phyloP scores from a whole-genome alignment of 2,329 filamentous ascomycete genomes.

The Rhynchosporium graminicola region DNA sequence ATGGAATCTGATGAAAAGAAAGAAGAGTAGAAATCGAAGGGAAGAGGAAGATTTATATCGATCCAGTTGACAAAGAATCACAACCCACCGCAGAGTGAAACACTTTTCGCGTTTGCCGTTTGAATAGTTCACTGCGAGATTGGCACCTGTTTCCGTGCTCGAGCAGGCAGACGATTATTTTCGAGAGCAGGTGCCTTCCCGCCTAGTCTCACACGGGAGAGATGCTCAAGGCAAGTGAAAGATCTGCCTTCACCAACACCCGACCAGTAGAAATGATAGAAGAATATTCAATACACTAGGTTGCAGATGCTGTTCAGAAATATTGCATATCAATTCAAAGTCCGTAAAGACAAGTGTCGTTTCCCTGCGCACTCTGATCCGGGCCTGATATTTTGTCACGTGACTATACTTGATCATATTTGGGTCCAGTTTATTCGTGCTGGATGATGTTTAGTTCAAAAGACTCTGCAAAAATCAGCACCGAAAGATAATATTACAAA shows the following conservation, averaged over 20 bases:
- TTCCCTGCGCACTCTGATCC: too few species aligned
- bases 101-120: not conserved
- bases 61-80: slow-evolving; percentile 7
- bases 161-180: slow-evolving; percentile 19
- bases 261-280: too few species aligned
- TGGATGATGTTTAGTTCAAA: too few species aligned
- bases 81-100: slow-evolving; percentile 1
- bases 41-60: slow-evolving; percentile 19
- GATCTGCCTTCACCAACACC: not conserved
- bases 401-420: too few species aligned
- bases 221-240: not conserved
- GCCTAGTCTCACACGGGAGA: not conserved
- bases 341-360: too few species aligned
- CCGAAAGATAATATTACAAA: too few species aligned
- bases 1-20: slow-evolving; percentile 1
- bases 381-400: too few species aligned
- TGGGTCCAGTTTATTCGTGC: too few species aligned
- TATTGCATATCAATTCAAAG: too few species aligned
- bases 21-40: not conserved
- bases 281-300: too few species aligned
- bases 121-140: slow-evolving; percentile 20
- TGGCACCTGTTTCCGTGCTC: slow-evolving; percentile 24
- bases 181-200: slow-evolving; percentile 12
- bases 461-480: too few species aligned
- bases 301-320: too few species aligned